Base-by-base conservation (phyloP, 2,329 filamentous ascomycete species). In the Cladosporium sp. region DNA sequence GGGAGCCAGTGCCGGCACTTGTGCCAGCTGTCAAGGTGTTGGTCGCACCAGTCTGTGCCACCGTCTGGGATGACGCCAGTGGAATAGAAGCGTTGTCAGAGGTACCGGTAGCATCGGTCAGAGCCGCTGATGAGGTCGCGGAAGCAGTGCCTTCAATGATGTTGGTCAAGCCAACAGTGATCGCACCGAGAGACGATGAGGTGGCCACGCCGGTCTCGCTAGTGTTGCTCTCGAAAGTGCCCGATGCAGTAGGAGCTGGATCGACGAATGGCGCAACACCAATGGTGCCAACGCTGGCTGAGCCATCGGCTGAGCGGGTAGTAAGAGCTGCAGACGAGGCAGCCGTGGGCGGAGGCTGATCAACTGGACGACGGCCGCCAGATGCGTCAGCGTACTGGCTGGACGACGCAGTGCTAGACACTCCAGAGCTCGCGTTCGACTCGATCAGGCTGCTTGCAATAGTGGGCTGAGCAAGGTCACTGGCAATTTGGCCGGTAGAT, bases 141-240 rank as follows among this genome's bases (percentile, higher is more conserved):
- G 57, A 28, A 19, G 59, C 50, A 17, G 40, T 37, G 5, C 63
- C 65, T 20, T 64, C 65, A 17, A 72, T 64, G 51, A 70, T 63
- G 3, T 69, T 71, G 4, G 69, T 70, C 5, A 73, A 60, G 15
- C 71, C 71, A 22, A 73, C 69, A 34, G 70, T 69, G 60, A 72
- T 69, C 8, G 67, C 64, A 37, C 61, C 66, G 36, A 61, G 28
- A 28, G 55, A 64, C 8, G 49, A 57, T 11, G 61, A 61, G 19
- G 50, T 58, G 9, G 56, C 58, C 19, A 42, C 58, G 19, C 28
- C 52, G 2, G 54, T 45, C 4, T 25, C 55, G 22, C 61, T 57
- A 6, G 61, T 36, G 2, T 51, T 55, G 37, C 52, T 49, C 5
- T 20, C 51, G 8, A 42, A 36, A 3, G 57, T 59, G 38, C 34